Conservation (phyloP, 495 filamentous ascomycete genomes). For the Parachaetomium inaequale region DNA sequence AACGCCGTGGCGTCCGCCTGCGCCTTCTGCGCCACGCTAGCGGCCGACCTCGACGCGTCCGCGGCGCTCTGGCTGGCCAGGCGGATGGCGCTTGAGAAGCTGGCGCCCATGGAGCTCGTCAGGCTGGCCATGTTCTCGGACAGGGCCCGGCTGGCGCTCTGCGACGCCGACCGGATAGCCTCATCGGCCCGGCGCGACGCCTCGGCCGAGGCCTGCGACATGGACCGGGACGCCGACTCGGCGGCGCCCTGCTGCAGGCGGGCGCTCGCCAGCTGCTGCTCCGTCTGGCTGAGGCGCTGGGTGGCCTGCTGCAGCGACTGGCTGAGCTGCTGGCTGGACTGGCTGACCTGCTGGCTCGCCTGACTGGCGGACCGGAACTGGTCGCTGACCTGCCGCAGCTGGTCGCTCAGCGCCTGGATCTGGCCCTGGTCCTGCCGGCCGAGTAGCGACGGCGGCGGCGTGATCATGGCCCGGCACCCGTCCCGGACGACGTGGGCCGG, state of each 20-base stretch:
- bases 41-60: conserved; percentile 30
- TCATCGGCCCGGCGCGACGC: conserved; percentile 20
- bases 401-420: conserved; percentile 38
- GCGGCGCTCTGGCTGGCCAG: conserved; percentile 34
- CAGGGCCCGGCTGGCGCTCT: conserved; percentile 23
- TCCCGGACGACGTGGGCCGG: conserved; percentile 16
- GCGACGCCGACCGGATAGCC: conserved; percentile 11
- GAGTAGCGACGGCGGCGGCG: conserved; percentile 20
- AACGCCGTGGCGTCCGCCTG: conserved; percentile 34
- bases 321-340: conserved; percentile 38
- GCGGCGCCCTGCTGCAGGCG: conserved; percentile 17
- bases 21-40: conserved; percentile 35
- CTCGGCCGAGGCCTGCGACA: conserved; percentile 24
- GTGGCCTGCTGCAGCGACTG: conserved; percentile 30
- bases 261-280: conserved; percentile 22
- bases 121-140: conserved; percentile 24
- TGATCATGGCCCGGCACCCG: conserved; percentile 19
- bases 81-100: conserved; percentile 34
- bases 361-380: conserved; percentile 35
- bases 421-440: conserved; percentile 40
- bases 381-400: conserved; percentile 30
- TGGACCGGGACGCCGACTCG: conserved; percentile 26
- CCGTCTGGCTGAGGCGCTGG: conserved; percentile 29
- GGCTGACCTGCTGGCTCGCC: conserved; percentile 39
- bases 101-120: conserved; percentile 19